phyloP scores from a whole-genome alignment of 192 early-diverging fungal genomes.

The Mortierella claussenii region DNA sequence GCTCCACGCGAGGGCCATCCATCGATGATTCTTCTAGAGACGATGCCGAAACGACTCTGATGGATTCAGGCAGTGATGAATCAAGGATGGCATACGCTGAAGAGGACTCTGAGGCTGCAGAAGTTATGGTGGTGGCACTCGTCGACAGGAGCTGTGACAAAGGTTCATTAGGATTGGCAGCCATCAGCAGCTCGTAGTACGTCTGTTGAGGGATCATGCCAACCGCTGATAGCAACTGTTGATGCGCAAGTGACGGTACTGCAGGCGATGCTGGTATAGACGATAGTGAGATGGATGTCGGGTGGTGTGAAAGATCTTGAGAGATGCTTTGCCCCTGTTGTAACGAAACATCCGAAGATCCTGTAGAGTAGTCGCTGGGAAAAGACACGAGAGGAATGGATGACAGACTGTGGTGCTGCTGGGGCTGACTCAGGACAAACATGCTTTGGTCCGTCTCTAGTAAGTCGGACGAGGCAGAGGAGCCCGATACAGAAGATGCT shows the following conservation, averaged over 20 bases:
- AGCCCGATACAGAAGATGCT: background rate
- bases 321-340: background rate
- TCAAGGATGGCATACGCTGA: conserved; percentile 7
- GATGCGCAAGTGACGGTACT: conserved; percentile 5
- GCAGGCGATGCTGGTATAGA: conserved; percentile 10
- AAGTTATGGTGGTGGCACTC: conserved; percentile 20
- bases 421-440: conserved; percentile 18
- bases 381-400: conserved; percentile 36
- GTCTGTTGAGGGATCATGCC: conserved; percentile 17
- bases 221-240: conserved; percentile 7
- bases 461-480: background rate
- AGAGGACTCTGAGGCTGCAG: conserved; percentile 8
- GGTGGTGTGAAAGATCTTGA: background rate
- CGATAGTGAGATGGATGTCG: conserved; percentile 1
- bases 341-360: conserved; percentile 2
- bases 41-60: background rate
- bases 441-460: conserved; percentile 9
- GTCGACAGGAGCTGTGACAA: conserved; percentile 46
- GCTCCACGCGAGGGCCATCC: background rate
- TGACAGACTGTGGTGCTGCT: conserved; percentile 22
- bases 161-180: conserved; percentile 43
- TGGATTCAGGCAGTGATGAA: background rate
- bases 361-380: background rate
- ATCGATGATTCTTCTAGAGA: background rate
- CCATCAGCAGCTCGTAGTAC: conserved; percentile 45